Evolutionary conservation across 2,329 filamentous ascomycete species (phyloP).

Genomic region (Paecilomyces sp.): DNA sequence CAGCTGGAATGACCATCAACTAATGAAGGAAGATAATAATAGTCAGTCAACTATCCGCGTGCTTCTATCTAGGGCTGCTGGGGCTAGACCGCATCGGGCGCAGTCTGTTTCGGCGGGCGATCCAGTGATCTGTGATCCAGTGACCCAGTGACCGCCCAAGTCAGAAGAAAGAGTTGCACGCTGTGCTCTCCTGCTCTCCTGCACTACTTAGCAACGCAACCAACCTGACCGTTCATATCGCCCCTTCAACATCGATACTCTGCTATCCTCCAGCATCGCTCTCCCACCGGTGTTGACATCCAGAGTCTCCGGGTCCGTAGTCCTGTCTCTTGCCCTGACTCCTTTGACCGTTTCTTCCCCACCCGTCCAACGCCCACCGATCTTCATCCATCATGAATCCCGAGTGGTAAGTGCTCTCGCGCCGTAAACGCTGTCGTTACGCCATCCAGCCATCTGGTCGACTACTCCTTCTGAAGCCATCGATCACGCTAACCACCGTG

Average conservation of each 20-base stretch:
- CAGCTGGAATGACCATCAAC: not conserved
- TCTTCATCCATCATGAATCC: slow-evolving; percentile 38
- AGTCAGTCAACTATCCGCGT: not conserved
- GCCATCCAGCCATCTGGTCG: slow-evolving; percentile 4
- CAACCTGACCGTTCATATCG: slow-evolving; percentile 6
- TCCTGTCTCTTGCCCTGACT: slow-evolving; percentile 1
- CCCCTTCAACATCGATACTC: not conserved
- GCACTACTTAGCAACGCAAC: slow-evolving; percentile 18
- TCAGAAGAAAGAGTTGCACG: slow-evolving; percentile 12
- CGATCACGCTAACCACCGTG: not conserved
- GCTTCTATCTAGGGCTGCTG: not conserved
- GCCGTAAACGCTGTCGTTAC: not conserved
- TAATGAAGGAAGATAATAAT: not conserved
- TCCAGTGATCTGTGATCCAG: not conserved
- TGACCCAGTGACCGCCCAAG: not conserved
- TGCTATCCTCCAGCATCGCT: slow-evolving; percentile 3
- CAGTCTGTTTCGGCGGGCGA: not conserved
- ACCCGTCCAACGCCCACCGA: not conserved
- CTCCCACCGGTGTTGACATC: not conserved
- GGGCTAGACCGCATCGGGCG: not conserved
- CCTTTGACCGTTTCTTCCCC: not conserved
- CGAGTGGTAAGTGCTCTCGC: slow-evolving; percentile 36
- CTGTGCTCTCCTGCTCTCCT: slow-evolving; percentile 21
- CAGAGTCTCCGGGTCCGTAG: not conserved
- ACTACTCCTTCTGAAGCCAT: not conserved